Evolutionary conservation across 306 rosid genomes (phyloP).

Genomic region (Erythrophleum fordii): DNA sequence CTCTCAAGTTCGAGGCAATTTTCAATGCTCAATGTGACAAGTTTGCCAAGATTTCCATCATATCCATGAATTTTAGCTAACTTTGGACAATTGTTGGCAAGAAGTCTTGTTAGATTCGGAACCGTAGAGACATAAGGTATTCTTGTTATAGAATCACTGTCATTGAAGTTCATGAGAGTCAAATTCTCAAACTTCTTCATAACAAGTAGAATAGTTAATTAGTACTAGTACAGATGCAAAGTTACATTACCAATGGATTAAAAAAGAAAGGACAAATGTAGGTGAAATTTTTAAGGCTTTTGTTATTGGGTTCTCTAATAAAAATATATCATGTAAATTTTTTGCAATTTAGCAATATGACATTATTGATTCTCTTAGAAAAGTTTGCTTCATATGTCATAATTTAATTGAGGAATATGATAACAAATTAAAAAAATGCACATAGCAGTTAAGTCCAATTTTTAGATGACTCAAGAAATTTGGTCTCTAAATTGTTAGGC

Average conservation of each 20-base stretch:
- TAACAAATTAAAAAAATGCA: too few relatives aligned
- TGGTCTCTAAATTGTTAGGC: too few relatives aligned
- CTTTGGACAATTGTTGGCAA: background rate
- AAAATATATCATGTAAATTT: too few relatives aligned
- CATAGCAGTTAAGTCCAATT: too few relatives aligned
- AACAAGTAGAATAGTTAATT: background rate
- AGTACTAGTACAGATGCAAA: background rate
- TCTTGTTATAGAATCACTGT: constrained; percentile 15
- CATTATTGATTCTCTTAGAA: too few relatives aligned
- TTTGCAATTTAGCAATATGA: too few relatives aligned
- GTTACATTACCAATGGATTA: background rate
- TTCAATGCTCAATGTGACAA: constrained; percentile 2
- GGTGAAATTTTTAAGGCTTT: too few relatives aligned
- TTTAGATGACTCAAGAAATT: too few relatives aligned
- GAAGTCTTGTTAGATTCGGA: constrained; percentile 32
- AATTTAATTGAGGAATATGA: too few relatives aligned
- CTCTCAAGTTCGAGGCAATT: constrained; percentile 20
- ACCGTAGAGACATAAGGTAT: constrained; percentile 36
- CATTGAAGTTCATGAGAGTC: constrained; percentile 9
- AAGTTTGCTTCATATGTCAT: too few relatives aligned
- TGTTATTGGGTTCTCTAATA: too few relatives aligned
- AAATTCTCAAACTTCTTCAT: constrained; percentile 37
- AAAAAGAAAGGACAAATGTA: rapidly evolving
- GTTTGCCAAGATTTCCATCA: constrained; percentile 38
- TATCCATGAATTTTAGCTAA: constrained; percentile 40